Percentiles rank a stretch among this genome's conserved stretches.
These are phyloP conservation scores for Staphylotrichum longicolle DNA, from an alignment of 495 filamentous ascomycete species.

Conservation along the genomic window DNA sequence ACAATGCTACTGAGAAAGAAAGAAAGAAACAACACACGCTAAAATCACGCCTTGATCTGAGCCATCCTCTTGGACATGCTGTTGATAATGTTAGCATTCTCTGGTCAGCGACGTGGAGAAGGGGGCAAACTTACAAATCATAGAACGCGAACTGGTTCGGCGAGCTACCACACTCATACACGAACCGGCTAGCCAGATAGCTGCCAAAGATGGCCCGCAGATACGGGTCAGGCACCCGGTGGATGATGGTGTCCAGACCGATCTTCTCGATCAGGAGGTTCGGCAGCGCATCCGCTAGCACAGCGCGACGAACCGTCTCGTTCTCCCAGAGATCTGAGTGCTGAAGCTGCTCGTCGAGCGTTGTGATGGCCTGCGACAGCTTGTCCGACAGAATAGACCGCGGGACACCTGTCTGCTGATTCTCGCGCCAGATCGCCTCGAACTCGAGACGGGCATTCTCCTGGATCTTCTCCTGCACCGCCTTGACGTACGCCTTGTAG, in stretches of 20 bases:
- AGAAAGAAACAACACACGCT: background rate
- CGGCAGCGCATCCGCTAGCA: slow-evolving; percentile 83
- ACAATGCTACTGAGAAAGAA: background rate
- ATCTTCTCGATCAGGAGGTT: slow-evolving; percentile 82
- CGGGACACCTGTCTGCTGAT: slow-evolving; percentile 73
- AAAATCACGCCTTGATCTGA: slow-evolving; percentile 28
- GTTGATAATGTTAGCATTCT: slow-evolving; percentile 29
- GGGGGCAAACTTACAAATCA: slow-evolving; percentile 72
- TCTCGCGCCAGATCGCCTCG: slow-evolving; percentile 95
- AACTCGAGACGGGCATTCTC: slow-evolving; percentile 91
- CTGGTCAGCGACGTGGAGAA: background rate
- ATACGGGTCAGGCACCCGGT: slow-evolving; percentile 87
- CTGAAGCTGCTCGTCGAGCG: slow-evolving; percentile 92
- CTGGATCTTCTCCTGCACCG: slow-evolving; percentile 85
- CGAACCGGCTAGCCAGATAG: slow-evolving; percentile 90
- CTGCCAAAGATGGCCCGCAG: slow-evolving; percentile 93
- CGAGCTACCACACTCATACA: slow-evolving; percentile 88
- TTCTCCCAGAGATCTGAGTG: slow-evolving; percentile 89
- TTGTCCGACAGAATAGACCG: slow-evolving; percentile 85
- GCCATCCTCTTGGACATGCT: slow-evolving; percentile 53
- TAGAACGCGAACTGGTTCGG: slow-evolving; percentile 98
- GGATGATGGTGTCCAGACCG: slow-evolving; percentile 80
- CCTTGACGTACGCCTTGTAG: slow-evolving; percentile 88
- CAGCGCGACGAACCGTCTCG: slow-evolving; percentile 67
- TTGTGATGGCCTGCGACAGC: slow-evolving; percentile 86